Conservation (phyloP, 352 stramenopile genomes). For the Vaucheria bursata region DNA sequence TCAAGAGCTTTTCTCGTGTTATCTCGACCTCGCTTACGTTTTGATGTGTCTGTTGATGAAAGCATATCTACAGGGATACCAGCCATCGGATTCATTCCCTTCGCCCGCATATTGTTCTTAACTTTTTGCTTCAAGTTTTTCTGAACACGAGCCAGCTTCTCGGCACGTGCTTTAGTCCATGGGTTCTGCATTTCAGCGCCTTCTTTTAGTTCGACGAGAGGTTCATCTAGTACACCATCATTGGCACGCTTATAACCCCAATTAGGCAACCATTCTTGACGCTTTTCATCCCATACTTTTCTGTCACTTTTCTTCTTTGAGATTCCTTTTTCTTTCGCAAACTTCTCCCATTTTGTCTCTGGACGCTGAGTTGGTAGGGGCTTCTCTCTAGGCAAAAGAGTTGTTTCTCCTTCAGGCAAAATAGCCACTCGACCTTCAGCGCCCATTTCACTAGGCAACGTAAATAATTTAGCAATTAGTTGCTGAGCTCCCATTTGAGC, state of each 20-base stretch:
- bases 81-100: constrained; percentile 12
- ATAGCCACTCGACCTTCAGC: constrained; percentile 78
- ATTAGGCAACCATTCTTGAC: constrained; percentile 77
- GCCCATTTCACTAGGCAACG: constrained; percentile 76
- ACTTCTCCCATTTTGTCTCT: constrained; percentile 97
- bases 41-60: neutral
- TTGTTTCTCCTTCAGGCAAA: constrained; percentile 49
- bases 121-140: constrained; percentile 68
- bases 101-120: constrained; percentile 3
- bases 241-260: constrained; percentile 76
- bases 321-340: constrained; percentile 94
- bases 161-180: constrained; percentile 80
- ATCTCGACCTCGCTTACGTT: constrained; percentile 23
- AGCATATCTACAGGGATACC: constrained; percentile 44
- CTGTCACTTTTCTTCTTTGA: constrained; percentile 88
- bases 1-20: constrained; percentile 29
- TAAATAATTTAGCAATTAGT: constrained; percentile 53
- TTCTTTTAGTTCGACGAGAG: constrained; percentile 73
- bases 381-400: constrained; percentile 15
- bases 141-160: constrained; percentile 75
- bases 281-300: constrained; percentile 91
- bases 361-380: constrained; percentile 62
- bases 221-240: constrained; percentile 78
- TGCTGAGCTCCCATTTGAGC: constrained; percentile 10
- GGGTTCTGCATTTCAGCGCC: constrained; percentile 77